phyloP scores from a whole-genome alignment of 1,139 yeast species.

The Yamadazyma kanchanaburiensis region DNA sequence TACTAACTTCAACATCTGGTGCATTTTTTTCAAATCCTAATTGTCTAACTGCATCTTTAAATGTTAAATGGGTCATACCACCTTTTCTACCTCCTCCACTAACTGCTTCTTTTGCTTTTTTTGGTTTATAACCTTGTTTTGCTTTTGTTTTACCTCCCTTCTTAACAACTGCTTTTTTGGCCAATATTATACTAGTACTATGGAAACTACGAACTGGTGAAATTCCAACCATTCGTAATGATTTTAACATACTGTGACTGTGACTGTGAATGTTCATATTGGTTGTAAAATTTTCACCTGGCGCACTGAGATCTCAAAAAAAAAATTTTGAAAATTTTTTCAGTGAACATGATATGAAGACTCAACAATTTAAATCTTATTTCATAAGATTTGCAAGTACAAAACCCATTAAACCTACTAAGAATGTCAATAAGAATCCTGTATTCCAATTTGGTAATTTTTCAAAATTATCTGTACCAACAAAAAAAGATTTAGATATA shows the following conservation, averaged over 20 bases:
- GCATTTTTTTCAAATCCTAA: conserved; percentile 36
- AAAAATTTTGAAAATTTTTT: too few relatives aligned
- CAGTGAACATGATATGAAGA: too few relatives aligned
- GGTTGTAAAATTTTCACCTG: too few relatives aligned
- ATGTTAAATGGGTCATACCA: conserved; percentile 43
- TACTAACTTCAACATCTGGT: conserved; percentile 11
- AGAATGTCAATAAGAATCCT: too few relatives aligned
- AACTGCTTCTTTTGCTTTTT: conserved; percentile 12
- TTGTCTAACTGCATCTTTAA: conserved; percentile 37
- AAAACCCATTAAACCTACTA: too few relatives aligned
- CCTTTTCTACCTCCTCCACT: conserved; percentile 33
- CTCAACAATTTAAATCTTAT: too few relatives aligned
- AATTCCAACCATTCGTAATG: too few relatives aligned
- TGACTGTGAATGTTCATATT: too few relatives aligned
- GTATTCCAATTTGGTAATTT: conserved; percentile 22
- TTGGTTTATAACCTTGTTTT: conserved; percentile 24
- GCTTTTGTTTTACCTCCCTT: conserved; percentile 25
- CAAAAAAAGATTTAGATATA: conserved; percentile 14
- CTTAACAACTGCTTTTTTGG: conserved; percentile 15
- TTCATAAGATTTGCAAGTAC: too few relatives aligned
- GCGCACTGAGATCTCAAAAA: too few relatives aligned
- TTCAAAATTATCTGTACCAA: conserved; percentile 22
- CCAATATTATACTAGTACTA: conserved; percentile 7
- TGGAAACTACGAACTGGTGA: too few relatives aligned
- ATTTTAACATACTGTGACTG: too few relatives aligned